phyloP scores from a whole-genome alignment of 345 rosid species.

The Salix brachista region DNA sequence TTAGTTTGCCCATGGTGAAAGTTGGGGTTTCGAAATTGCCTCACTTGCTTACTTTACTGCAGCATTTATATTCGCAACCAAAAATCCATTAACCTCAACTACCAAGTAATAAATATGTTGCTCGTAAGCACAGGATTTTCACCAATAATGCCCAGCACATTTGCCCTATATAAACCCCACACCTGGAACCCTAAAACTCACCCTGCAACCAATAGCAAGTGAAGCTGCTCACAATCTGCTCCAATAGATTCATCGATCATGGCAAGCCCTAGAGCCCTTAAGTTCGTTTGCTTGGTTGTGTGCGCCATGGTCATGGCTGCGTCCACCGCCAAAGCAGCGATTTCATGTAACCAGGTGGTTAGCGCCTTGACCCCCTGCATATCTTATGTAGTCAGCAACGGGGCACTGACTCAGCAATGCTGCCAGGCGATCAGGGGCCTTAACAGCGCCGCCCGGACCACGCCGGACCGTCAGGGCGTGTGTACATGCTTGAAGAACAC shows the following conservation, averaged over 20 bases:
- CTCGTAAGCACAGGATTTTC: background rate
- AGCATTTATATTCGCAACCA: background rate
- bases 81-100: background rate
- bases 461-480: background rate
- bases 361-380: conserved; percentile 31
- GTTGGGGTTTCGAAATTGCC: background rate
- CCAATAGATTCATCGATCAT: background rate
- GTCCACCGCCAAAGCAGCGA: conserved; percentile 24
- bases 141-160: background rate
- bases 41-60: background rate
- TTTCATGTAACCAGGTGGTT: conserved; percentile 40
- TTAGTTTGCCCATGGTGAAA: background rate
- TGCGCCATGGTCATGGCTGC: conserved; percentile 21
- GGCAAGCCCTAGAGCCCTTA: conserved; percentile 2
- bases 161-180: background rate
- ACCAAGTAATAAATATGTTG: background rate
- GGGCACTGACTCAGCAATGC: background rate
- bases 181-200: background rate
- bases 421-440: background rate
- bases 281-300: conserved; percentile 14
- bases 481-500: conserved; percentile 4
- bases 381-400: conserved; percentile 2
- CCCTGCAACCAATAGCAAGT: background rate
- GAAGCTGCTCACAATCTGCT: background rate
- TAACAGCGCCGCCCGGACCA: conserved; percentile 1